Evolutionary conservation across 2,329 filamentous ascomycete species (phyloP).

Genomic region (Alternaria burnsii): DNA sequence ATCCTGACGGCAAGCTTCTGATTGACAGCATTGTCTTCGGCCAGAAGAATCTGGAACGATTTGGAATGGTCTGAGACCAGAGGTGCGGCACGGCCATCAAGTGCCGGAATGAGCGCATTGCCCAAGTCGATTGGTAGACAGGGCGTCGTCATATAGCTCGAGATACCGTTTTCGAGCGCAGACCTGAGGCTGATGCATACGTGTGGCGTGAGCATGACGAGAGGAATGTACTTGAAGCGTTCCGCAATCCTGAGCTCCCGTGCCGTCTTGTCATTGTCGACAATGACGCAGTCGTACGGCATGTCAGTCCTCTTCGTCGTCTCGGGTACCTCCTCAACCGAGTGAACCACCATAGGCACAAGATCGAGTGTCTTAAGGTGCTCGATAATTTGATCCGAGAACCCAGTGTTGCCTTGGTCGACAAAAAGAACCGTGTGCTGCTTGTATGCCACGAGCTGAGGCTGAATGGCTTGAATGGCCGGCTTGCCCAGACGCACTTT

Average conservation of each 20-base stretch:
- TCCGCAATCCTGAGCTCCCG: conserved; percentile 83
- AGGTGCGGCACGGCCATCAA: conserved; percentile 91
- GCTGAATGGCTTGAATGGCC: conserved; percentile 79
- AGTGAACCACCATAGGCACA: conserved; percentile 82
- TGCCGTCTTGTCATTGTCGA: conserved; percentile 93
- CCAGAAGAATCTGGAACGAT: conserved; percentile 93
- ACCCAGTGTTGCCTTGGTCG: conserved; percentile 84
- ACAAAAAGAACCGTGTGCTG: conserved; percentile 94
- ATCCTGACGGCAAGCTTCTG: conserved; percentile 97
- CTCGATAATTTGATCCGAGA: conserved; percentile 75
- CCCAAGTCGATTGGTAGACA: conserved; percentile 93
- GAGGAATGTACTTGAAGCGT: conserved; percentile 97
- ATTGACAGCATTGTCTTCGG: conserved; percentile 97
- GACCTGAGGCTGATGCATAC: conserved; percentile 94
- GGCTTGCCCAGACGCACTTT: conserved; percentile 84
- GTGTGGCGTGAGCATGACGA: conserved; percentile 87
- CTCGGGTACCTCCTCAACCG: conserved; percentile 71
- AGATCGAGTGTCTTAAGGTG: conserved; percentile 84
- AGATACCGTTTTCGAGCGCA: conserved; percentile 92
- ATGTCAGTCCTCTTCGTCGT: conserved; percentile 59
- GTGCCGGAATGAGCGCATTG: conserved; percentile 93
- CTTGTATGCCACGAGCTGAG: conserved; percentile 88
- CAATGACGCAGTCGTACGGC: conserved; percentile 92
- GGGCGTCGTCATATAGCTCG: conserved; percentile 98
- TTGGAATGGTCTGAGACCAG: conserved; percentile 92